A percentile compares a stretch with the other conserved stretches of the same genome.
Conservation (phyloP, 176 grass and related monocot species). For the Oryza officinalis region DNA sequence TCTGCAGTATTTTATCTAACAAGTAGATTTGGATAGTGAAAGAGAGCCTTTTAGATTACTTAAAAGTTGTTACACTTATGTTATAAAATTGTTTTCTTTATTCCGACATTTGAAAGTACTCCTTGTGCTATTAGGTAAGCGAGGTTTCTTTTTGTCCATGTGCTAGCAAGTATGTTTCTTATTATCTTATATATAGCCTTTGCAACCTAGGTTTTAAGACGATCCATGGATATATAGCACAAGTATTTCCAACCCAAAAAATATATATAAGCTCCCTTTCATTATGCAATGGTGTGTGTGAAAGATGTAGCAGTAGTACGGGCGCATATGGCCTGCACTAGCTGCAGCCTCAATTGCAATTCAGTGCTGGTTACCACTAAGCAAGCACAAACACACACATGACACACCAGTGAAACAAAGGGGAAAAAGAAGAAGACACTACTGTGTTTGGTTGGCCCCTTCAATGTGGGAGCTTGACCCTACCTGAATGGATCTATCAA, state of each 20-base stretch:
- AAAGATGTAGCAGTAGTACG: background rate
- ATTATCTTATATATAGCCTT: background rate
- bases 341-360: slow-evolving; percentile 14
- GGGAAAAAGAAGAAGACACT: background rate
- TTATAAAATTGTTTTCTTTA: background rate
- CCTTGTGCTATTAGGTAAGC: background rate
- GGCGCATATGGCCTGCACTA: background rate
- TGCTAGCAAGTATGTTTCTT: background rate
- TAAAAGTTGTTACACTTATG: slow-evolving; percentile 1
- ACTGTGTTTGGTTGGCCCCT: background rate
- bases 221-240: background rate
- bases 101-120: slow-evolving; percentile 12
- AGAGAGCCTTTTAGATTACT: slow-evolving; percentile 17
- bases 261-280: background rate
- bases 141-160: background rate
- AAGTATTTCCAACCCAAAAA: background rate
- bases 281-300: background rate
- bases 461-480: slow-evolving; percentile 40
- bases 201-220: background rate
- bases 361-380: slow-evolving; percentile 39
- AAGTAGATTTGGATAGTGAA: slow-evolving; percentile 21
- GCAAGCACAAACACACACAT: background rate
- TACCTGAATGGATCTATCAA: slow-evolving; percentile 31
- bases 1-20: slow-evolving; percentile 26
- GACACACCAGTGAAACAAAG: background rate